Conservation (phyloP, 768 basidiomycete species). For the Dendrothele bispora region DNA sequence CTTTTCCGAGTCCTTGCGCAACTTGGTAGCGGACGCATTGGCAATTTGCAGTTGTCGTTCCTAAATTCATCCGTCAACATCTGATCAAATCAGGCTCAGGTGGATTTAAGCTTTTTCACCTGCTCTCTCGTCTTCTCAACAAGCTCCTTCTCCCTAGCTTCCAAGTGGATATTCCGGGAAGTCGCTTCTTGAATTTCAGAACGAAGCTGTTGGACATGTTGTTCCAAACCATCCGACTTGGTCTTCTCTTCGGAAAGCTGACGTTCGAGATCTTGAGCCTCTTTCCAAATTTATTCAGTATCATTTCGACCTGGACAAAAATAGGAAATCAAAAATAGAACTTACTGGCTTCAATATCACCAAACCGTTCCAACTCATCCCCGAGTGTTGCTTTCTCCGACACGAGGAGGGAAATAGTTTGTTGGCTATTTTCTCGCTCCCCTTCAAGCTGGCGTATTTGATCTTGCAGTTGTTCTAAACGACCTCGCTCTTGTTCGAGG, state of each 20-base stretch:
- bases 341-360: constrained; percentile 62
- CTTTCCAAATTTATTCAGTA: constrained; percentile 27
- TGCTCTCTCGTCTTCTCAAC: constrained; percentile 54
- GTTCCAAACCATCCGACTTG: constrained; percentile 38
- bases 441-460: constrained; percentile 28
- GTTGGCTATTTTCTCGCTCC: constrained; percentile 56
- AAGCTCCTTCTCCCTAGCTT: constrained; percentile 54
- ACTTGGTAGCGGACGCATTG: constrained; percentile 52
- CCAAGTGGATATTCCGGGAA: constrained; percentile 39
- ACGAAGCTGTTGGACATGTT: constrained; percentile 44
- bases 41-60: constrained; percentile 75
- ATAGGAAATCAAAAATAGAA: constrained; percentile 8
- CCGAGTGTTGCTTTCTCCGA: constrained; percentile 66
- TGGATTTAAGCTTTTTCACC: constrained; percentile 32
- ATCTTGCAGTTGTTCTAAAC: constrained; percentile 28
- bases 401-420: constrained; percentile 76
- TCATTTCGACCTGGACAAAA: constrained; percentile 1
- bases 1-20: constrained; percentile 53
- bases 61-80: constrained; percentile 35
- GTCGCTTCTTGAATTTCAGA: constrained; percentile 34
- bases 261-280: constrained; percentile 40
- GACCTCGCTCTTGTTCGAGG: constrained; percentile 33
- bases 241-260: constrained; percentile 42
- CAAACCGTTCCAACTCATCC: constrained; percentile 57
- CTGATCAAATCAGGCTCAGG: not conserved